A percentile compares a stretch with the other conserved stretches of the same genome.
Conservation (phyloP, 495 filamentous ascomycete species). For the Margaritispora aquatica region DNA sequence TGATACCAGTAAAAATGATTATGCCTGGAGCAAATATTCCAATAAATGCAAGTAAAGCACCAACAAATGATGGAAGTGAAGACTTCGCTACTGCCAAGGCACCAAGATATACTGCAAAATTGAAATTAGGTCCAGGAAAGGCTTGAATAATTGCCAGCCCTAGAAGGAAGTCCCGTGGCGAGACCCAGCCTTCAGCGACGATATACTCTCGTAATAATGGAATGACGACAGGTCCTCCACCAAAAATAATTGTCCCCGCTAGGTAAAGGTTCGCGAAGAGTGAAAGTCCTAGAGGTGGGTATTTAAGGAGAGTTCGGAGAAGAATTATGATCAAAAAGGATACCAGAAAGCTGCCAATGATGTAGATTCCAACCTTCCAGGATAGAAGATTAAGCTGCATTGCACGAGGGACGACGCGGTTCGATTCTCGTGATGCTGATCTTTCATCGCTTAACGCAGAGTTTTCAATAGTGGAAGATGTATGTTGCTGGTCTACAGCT, state of each 20-base stretch:
- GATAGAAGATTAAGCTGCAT: too few relatives aligned
- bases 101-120: slow-evolving; percentile 77
- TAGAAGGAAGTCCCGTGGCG: slow-evolving; percentile 71
- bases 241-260: slow-evolving; percentile 81
- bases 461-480: too few relatives aligned
- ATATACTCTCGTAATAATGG: slow-evolving; percentile 73
- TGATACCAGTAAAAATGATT: slow-evolving; percentile 56
- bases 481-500: too few relatives aligned
- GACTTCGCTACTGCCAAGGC: slow-evolving; percentile 45
- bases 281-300: slow-evolving; percentile 42
- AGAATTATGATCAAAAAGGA: slow-evolving; percentile 56
- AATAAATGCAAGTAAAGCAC: slow-evolving; percentile 56
- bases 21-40: slow-evolving; percentile 72
- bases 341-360: slow-evolving; percentile 33
- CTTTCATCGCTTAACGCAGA: too few relatives aligned
- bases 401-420: too few relatives aligned
- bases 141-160: slow-evolving; percentile 77
- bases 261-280: slow-evolving; percentile 80
- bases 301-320: slow-evolving; percentile 39
- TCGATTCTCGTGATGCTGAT: too few relatives aligned
- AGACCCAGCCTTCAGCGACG: slow-evolving; percentile 64
- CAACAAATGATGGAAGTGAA: slow-evolving; percentile 35
- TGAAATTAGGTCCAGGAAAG: slow-evolving; percentile 84
- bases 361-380: too few relatives aligned
- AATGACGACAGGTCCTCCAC: slow-evolving; percentile 79